Evolutionary conservation across 805 yeast species (phyloP), one percentile per base, ranked within the genome.

Genomic region (Candida manassasensis): DNA sequence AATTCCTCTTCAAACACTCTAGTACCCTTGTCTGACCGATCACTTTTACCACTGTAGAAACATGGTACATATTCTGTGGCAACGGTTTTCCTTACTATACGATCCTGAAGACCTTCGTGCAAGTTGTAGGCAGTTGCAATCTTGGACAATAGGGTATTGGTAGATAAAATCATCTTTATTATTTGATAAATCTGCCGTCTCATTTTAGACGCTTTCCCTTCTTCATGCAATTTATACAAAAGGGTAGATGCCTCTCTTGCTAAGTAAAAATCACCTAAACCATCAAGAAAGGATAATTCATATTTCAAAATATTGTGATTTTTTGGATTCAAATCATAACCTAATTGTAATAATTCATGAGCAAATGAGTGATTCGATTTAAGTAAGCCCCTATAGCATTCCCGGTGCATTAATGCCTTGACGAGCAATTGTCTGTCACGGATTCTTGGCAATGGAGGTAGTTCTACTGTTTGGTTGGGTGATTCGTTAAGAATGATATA

Each of bases 191-290:
- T 22, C 8, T 17, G 17, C 13, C 32, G 19, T 2, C 32, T 34
- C 21, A 24, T 35, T 19, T 27, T 42, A n/a, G 29, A 18, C 2
- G 38, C 36, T 15, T 26, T 29, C 2, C 41, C 41, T n/a, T 42
- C 36, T 15, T 35, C 28, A 27, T 36, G 34, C n/a, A 42, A 29
- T 12, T 49, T 47, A 43, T 57, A 65, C 19, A 65, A 47, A 27
- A 63, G 46, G 34, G 52, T 53, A 1, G 68, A 55, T 2, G 66
- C 50, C 36, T 59, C 68, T n/a, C 56, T 47, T 10, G 68, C 63
- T 18, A 65, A 48, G 37, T 52, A 60, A 37, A 61, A 59, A 44
- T 65, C 71, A 1, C 71, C 71, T 32, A 65, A 49, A 1, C 71
- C 71, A 38, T 65, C 71, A 30, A 59, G 53, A 36, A 61, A 60